Evolutionary conservation across 768 basidiomycete genomes (phyloP), one percentile per base, ranked within the genome.

Genomic region (Lanmaoa rubissima): DNA sequence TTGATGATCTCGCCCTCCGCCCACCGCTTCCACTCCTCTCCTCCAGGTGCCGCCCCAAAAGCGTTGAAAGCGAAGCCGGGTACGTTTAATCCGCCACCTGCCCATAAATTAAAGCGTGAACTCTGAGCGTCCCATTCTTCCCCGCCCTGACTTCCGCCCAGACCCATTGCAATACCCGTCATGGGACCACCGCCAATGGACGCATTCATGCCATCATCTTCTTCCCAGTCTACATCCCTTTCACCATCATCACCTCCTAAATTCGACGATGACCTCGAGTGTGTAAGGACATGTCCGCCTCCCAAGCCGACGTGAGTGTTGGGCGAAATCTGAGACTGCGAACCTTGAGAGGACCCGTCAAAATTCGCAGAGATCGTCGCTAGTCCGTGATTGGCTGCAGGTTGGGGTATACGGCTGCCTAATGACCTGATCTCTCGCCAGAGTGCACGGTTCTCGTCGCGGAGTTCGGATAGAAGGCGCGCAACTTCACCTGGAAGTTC

Each of bases 401-500:
- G 32, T 41, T 63, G 59, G 12, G 69, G 70, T 14, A 70, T 36
- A n/a, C 63, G 69, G 16, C 58, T 55, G 24, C 62, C 56, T 9
- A 71, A 34, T 9, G 61, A 59, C 17, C 10, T 54, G 40, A 71
- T 24, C 46, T 75, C 76, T 43, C 58, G 61, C 78, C 80, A 83
- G 55, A 91, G 77, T 28, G 83, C 74, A 45, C 81, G 72, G 61
- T 90, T 88, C 69, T 91, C 89, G 8, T 89, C 87, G 48, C 85
- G 79, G 79, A 92, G 86, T 10, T 83, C 80, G 14, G 75, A 74
- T 10, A 92, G 78, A 14, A 66, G 59, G 51, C 62, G 64, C 5
- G 72, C 75, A 50, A 90, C 88, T 78, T 92, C 90, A 7, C 89
- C 88, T 2, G 90, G 90, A 32, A 92, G 78, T 71, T 92, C 90